phyloP scores from a whole-genome alignment of 768 basidiomycete genomes.

The Tulasnella sp. region DNA sequence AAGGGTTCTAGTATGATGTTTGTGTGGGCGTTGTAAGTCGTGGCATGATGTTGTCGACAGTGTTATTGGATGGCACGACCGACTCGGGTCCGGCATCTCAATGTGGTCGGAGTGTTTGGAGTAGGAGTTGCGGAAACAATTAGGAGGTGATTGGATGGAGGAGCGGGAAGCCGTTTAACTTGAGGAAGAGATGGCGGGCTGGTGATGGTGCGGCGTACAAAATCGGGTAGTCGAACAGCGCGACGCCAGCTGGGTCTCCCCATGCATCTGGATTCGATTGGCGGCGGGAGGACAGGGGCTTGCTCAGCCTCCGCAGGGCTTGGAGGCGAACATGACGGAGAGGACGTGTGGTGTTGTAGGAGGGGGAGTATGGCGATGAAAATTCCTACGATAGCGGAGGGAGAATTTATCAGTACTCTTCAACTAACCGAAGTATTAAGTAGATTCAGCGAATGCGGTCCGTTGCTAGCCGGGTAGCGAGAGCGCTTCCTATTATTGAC shows the following conservation, averaged over 20 bases:
- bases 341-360: too few species aligned
- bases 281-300: too few species aligned
- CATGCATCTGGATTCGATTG: neutral
- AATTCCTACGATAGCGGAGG: too few species aligned
- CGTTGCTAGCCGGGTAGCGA: too few species aligned
- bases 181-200: neutral
- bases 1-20: neutral
- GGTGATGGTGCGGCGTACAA: neutral
- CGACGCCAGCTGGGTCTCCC: neutral
- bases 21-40: neutral
- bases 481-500: too few species aligned
- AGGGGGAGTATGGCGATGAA: too few species aligned
- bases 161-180: neutral
- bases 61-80: neutral
- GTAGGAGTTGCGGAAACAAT: neutral
- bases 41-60: neutral
- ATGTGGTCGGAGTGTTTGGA: neutral
- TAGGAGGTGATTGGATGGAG: neutral
- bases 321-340: too few species aligned
- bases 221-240: neutral
- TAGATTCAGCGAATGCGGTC: too few species aligned
- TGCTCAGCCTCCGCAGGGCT: too few species aligned
- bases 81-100: neutral
- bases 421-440: too few species aligned
- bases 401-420: too few species aligned